Evolutionary conservation across 441 rosid genomes (phyloP).

Genomic region (Lepidium campestre): DNA sequence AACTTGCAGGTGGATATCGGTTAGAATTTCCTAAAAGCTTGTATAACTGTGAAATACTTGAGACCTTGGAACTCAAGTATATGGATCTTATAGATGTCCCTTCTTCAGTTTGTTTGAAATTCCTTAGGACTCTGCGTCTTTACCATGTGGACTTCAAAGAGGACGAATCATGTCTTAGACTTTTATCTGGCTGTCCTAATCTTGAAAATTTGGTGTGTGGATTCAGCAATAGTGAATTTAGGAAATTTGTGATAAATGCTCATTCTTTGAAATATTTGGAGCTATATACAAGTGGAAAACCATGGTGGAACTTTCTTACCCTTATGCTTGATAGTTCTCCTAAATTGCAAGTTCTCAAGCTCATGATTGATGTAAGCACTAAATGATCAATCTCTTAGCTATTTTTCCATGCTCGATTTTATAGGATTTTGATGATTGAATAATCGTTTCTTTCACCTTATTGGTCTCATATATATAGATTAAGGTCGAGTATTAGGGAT

Average conservation of each 20-base stretch:
- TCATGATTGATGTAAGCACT: background rate
- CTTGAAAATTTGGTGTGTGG: background rate
- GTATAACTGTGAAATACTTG: background rate
- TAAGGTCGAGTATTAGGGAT: too few species aligned
- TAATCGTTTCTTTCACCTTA: too few species aligned
- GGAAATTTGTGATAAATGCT: too few species aligned
- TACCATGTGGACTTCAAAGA: background rate
- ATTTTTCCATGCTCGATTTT: background rate
- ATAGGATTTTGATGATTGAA: too few species aligned
- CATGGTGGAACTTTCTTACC: background rate
- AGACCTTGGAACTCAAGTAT: background rate
- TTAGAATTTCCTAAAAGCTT: background rate
- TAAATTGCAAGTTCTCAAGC: background rate
- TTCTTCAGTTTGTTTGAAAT: background rate
- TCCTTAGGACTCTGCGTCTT: background rate
- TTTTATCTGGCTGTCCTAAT: slow-evolving; percentile 3
- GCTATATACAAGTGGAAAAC: background rate
- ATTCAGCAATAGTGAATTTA: too few species aligned
- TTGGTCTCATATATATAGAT: too few species aligned
- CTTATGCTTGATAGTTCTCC: slow-evolving; percentile 1
- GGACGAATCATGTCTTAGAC: background rate
- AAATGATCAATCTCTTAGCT: background rate
- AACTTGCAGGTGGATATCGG: too few species aligned
- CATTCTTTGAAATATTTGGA: too few species aligned
- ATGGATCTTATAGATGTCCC: background rate